phyloP scores from a whole-genome alignment of 805 yeast genomes.

The Hanseniaspora opuntiae region DNA sequence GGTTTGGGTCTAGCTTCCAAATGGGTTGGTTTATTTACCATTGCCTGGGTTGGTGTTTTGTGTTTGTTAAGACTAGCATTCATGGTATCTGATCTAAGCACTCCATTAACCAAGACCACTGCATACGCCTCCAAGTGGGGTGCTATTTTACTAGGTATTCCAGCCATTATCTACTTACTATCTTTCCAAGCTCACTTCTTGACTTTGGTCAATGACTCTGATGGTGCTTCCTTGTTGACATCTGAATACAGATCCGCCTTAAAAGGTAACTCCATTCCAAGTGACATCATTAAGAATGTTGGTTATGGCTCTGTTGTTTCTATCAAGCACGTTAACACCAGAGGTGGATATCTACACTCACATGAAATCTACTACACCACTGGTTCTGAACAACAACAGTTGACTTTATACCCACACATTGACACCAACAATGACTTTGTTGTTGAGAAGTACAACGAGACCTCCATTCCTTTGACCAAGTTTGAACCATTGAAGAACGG shows the following conservation, averaged over 20 bases:
- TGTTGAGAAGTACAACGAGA: constrained; percentile 49
- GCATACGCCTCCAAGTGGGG: constrained; percentile 42
- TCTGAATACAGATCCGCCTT: constrained; percentile 58
- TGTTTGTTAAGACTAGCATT: constrained; percentile 58
- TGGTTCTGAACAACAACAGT: constrained; percentile 75
- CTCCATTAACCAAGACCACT: constrained; percentile 31
- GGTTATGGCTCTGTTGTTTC: constrained; percentile 60
- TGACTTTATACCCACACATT: constrained; percentile 66
- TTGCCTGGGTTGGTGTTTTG: constrained; percentile 60
- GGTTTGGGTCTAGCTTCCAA: constrained; percentile 65
- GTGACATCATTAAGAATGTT: constrained; percentile 45
- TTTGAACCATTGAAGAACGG: constrained; percentile 57
- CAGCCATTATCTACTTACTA: constrained; percentile 39
- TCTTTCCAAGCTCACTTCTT: constrained; percentile 55
- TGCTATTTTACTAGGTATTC: constrained; percentile 41
- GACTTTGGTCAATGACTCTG: constrained; percentile 47
- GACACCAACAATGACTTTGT: constrained; percentile 64
- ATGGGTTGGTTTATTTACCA: constrained; percentile 75
- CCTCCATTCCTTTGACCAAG: constrained; percentile 37
- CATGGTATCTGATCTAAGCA: constrained; percentile 53
- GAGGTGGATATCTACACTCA: constrained; percentile 76
- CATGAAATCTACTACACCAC: constrained; percentile 57
- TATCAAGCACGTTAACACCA: constrained; percentile 53
- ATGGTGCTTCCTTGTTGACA: constrained; percentile 58
- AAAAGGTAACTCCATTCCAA: constrained; percentile 47